A percentile compares a stretch with the other conserved stretches of the same genome.
These are phyloP conservation scores for Citrus mangshanensis DNA, from an alignment of 345 rosid species.

Conservation along the genomic window DNA sequence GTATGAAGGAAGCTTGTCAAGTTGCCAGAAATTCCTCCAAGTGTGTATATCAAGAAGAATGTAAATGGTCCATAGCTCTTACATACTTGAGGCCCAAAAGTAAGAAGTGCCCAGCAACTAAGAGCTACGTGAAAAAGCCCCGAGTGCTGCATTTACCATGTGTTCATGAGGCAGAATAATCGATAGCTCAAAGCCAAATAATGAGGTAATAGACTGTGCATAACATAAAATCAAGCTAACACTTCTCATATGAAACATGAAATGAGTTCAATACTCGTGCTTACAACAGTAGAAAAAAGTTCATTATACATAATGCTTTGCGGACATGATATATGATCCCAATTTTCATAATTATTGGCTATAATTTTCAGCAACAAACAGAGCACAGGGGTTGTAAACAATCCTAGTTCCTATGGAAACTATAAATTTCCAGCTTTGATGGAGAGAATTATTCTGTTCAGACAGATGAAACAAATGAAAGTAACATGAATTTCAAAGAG, in stretches of 20 bases:
- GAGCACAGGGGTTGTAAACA: neutral
- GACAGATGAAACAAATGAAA: neutral
- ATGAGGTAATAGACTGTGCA: neutral
- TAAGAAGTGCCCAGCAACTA: constrained; percentile 74
- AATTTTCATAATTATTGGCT: neutral
- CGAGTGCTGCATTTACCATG: constrained; percentile 53
- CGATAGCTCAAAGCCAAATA: neutral
- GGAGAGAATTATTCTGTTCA: neutral
- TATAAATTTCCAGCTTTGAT: neutral
- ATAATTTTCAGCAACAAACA: neutral
- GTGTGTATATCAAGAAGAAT: constrained; percentile 66
- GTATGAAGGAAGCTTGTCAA: constrained; percentile 86
- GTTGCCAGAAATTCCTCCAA: constrained; percentile 91
- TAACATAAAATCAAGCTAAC: neutral
- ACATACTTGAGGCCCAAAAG: constrained; percentile 78
- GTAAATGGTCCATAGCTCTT: constrained; percentile 72
- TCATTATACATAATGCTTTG: neutral
- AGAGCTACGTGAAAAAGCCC: constrained; percentile 74
- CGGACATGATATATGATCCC: neutral
- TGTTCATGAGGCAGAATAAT: neutral
- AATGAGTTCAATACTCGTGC: neutral
- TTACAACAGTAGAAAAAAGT: neutral
- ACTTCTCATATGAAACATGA: neutral
- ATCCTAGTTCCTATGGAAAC: neutral
- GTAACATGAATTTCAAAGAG: neutral